Percentiles rank a stretch among this genome's conserved stretches.
Evolutionary conservation across 331 rosid species (phyloP).

Genomic region (Saraca asoca): DNA sequence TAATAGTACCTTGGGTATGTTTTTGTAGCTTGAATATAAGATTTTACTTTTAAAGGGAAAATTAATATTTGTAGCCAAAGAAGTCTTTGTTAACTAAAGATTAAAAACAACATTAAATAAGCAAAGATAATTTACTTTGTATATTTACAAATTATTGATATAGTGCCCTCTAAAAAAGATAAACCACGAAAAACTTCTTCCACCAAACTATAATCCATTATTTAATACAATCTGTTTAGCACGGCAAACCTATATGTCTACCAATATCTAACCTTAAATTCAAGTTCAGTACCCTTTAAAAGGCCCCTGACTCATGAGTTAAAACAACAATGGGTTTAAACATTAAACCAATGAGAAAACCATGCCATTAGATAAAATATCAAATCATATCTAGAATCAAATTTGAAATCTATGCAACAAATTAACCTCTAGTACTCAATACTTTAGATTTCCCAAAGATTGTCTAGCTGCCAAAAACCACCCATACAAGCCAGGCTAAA

Average conservation of each 20-base stretch:
- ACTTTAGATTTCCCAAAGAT: too few relatives aligned
- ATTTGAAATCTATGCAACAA: neutral
- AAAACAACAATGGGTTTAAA: constrained; percentile 5
- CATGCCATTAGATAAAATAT: neutral
- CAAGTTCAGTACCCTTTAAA: neutral
- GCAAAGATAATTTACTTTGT: neutral
- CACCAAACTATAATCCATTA: neutral
- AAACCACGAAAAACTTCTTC: neutral
- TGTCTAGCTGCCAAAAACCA: too few relatives aligned
- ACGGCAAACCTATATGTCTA: too few relatives aligned
- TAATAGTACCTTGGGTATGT: too few relatives aligned
- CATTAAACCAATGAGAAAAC: constrained; percentile 10
- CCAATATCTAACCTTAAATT: neutral
- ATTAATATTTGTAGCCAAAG: too few relatives aligned
- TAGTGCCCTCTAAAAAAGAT: neutral
- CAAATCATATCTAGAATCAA: neutral
- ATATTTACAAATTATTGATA: constrained; percentile 4
- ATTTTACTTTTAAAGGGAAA: too few relatives aligned
- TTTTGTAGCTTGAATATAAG: too few relatives aligned
- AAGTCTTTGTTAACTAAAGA: too few relatives aligned
- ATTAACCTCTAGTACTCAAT: too few relatives aligned
- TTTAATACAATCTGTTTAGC: too few relatives aligned
- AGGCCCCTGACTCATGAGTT: constrained; percentile 2
- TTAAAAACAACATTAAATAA: too few relatives aligned
- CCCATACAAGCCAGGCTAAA: too few relatives aligned